Conservation (phyloP, 495 filamentous ascomycete genomes). For the Lentithecium fluviatile region DNA sequence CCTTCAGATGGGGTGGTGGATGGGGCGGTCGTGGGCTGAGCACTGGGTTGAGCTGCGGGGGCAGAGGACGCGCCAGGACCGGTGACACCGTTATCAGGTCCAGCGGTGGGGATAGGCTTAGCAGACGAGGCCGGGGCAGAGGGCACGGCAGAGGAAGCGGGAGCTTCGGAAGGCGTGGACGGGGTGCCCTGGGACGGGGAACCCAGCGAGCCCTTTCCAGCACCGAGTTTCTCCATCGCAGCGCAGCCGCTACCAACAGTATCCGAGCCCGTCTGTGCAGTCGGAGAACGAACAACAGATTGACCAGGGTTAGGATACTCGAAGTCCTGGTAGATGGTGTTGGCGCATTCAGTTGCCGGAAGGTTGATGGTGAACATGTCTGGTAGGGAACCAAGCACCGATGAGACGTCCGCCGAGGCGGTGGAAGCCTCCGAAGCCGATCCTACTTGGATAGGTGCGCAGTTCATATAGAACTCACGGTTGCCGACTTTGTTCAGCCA, state of each 20-base stretch:
- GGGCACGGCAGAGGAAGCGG: constrained; percentile 8
- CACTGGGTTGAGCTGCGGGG: background rate
- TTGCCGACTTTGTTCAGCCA: constrained; percentile 92
- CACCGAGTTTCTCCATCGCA: constrained; percentile 32
- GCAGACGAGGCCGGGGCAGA: constrained; percentile 1
- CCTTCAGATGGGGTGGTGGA: constrained; percentile 5
- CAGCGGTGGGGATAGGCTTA: background rate
- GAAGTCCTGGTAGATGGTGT: constrained; percentile 47
- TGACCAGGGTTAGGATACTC: constrained; percentile 57
- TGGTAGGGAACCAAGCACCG: constrained; percentile 61
- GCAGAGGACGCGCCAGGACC: constrained; percentile 34
- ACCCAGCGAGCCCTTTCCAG: constrained; percentile 33
- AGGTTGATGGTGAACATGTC: constrained; percentile 82
- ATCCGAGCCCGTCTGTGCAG: constrained; percentile 1
- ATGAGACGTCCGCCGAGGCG: constrained; percentile 33
- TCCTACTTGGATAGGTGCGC: constrained; percentile 67
- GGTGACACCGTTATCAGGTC: constrained; percentile 27
- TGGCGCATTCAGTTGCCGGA: constrained; percentile 53
- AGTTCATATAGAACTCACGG: constrained; percentile 97
- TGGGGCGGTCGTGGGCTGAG: background rate
- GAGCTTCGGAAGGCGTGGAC: constrained; percentile 1
- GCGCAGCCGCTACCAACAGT: constrained; percentile 22
- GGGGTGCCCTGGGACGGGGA: constrained; percentile 16
- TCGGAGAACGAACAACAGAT: constrained; percentile 46
- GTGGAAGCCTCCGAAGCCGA: background rate